Evolutionary conservation across 1,284 basidiomycete genomes (phyloP), one percentile per base, ranked within the genome.

Genomic region (Austroboletus niveus): DNA sequence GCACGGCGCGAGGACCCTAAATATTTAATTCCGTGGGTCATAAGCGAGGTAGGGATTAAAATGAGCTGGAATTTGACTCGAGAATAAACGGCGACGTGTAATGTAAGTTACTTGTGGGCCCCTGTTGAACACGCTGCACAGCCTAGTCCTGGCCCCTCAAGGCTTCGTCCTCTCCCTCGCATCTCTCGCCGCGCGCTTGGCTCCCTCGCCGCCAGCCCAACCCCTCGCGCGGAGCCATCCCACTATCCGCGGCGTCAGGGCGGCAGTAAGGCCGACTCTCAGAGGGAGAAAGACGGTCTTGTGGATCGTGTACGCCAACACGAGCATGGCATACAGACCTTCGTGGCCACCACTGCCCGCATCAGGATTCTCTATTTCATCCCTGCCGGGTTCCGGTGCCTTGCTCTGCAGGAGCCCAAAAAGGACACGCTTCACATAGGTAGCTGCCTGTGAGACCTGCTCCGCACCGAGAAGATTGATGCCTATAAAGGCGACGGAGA

Each of bases 271-370:
- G 0, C 92, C 95, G 0, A 98, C 83, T 22, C 97, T 75, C 20
- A 98, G 69, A 7, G 97, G 96, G n/a, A 98, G 68, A 63, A 98
- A 87, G 0, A 94, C 68, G 0, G 94, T 97, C 75, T 99, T 99
- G 80, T 99, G 96, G 49, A 99, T 85, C 8, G 91, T 90, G 69
- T 95, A 99, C 8, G 97, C 96, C 54, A 99, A 75, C 0, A 93
- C 83, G 39, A 94, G 72, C 81, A 98, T 97, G 34, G 95, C 94
- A 71, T 92, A 95, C 8, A 98, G 72, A 29, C 89, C 81, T 62
- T 90, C 87, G 4, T 81, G 76, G 2, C 80, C 78, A 29, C 68
- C 69, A 45, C 65, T 64, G 43, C 60, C 57, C 14, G 57, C 54
- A 8, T 61, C 58, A 5, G 68, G 60, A 39, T 58, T 60, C 35